Base-by-base conservation (phyloP, 768 basidiomycete genomes). In the Leccinellum luteum region DNA sequence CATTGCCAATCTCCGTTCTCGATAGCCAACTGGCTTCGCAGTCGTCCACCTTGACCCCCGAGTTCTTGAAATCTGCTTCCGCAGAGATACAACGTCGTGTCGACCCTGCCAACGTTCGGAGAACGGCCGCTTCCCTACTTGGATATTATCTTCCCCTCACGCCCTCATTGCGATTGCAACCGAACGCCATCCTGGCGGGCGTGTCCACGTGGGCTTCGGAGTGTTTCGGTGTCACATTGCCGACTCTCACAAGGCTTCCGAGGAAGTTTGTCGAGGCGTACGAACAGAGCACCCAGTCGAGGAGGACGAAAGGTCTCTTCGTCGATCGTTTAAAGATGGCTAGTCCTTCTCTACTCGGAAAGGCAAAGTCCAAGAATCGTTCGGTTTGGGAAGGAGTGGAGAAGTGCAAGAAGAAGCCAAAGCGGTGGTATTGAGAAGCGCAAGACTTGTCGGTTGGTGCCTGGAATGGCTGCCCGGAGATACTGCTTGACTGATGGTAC, bases 81-180 rank as follows among this genome's bases (percentile, higher is more conserved):
- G 48, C 67, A 23, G 65, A 73, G 27, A 58, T 82, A 45, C 66
- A 72, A 7, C 27, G 56, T 13, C 67, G 64, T 5, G 52, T 85
- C 12, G 81, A 89, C 63, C 68, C 74, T 21, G 79, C 78, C 3
- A 81, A 81, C 3, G 64, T 92, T 47, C 73, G 75, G 47, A 84
- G 86, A 52, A 82, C 86, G 1, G 85, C 90, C 65, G 77, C 82
- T 21, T 83, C 86, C 14, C 69, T 87, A 54, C 71, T 93, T 19
- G 92, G 92, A 1, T 92, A 85, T 75, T 92, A 92, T 73, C 64
- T 84, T 34, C 71, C 79, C 44, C 81, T 83, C 60, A 55, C 74
- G 1, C 69, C 69, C 6, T 78, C 84, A 44, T 64, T 92, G 48
- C 76, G 83, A 28, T 64, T 78, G 3, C 66, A 72, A 43, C 74